phyloP scores from a whole-genome alignment of 2,329 filamentous ascomycete genomes.

The Colletotrichum filicis region DNA sequence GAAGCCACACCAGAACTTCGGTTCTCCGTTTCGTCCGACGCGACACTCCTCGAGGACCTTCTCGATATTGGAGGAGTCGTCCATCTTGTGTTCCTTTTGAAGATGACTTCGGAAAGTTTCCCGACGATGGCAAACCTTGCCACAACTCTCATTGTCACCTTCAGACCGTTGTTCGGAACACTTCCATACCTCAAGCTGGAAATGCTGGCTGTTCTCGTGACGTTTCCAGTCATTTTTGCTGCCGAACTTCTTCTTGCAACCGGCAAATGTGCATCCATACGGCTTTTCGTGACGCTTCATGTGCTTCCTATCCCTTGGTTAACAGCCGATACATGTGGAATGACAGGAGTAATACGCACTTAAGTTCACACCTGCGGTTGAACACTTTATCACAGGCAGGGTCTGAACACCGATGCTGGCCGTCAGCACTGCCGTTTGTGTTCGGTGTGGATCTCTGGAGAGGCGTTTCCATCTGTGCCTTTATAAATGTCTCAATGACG shows the following conservation, averaged over 20 bases:
- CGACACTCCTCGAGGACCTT: conserved; percentile 63
- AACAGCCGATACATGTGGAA: background rate
- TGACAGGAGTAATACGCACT: conserved; percentile 53
- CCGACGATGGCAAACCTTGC: conserved; percentile 66
- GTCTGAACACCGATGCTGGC: conserved; percentile 19
- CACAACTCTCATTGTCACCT: conserved; percentile 55
- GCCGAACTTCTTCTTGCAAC: conserved; percentile 81
- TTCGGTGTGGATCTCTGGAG: conserved; percentile 34
- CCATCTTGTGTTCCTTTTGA: conserved; percentile 56
- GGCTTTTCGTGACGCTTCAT: conserved; percentile 83
- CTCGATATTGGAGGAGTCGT: conserved; percentile 47
- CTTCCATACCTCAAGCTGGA: conserved; percentile 76
- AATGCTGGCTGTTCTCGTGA: conserved; percentile 86
- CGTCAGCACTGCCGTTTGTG: background rate
- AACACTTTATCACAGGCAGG: conserved; percentile 59
- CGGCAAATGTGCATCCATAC: conserved; percentile 81
- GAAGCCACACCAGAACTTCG: conserved; percentile 89
- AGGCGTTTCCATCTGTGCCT: conserved; percentile 9
- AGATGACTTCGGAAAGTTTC: conserved; percentile 74
- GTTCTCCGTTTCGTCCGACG: conserved; percentile 72
- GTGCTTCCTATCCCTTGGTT: conserved; percentile 74
- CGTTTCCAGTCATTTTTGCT: conserved; percentile 96
- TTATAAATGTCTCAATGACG: conserved; percentile 46
- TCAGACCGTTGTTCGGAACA: conserved; percentile 61
- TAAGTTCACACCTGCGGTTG: conserved; percentile 65